Base-by-base conservation (phyloP, 208 protist genomes). In the Acanthamoeba divionensis region DNA sequence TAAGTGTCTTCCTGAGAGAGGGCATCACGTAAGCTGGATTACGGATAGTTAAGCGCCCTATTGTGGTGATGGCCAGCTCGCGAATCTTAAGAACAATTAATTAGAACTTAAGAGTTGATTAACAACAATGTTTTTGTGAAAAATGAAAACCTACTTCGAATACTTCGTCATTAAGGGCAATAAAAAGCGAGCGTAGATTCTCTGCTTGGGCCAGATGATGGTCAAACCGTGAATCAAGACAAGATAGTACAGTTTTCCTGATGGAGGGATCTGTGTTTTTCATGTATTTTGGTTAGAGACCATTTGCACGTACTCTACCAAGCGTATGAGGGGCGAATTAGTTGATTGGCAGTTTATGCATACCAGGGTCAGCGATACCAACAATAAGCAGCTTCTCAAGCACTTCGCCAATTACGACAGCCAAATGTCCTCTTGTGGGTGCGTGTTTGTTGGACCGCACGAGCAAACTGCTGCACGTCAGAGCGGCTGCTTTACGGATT, bases 11-110 rank as follows among this genome's bases (percentile, higher is more conserved):
- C 66, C 97, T 90, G 3, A 98, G 89, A 10, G 92, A 90, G 13
- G 97, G 97, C 90, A 98, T 92, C 13, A 98, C 95, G 79, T 96
- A 89, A 12, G 96, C 95, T 0, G 96, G 96, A 91, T 98, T 98
- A 71, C 87, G 86, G 15, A 82, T 45, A 8, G 95, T 95, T 7
- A 98, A 91, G 15, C 97, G 83, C 31, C 96, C 97, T 48, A 98
- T 93, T 4, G 98, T 90, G n/a, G 18, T 50, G 15, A 98, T 94
- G 13, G 96, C 93, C n/a, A 97, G 71, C 48, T 95, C 93, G 15
- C 96, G 73, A 41, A 97, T 96, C 36, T 90, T 38, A n/a, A n/a
- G n/a, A n/a, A n/a, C n/a, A n/a, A n/a, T n/a, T n/a, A n/a, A n/a
- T n/a, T n/a, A n/a, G n/a, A n/a, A n/a, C n/a, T n/a, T n/a, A 60